Evolutionary conservation across 805 yeast genomes (phyloP), one percentile per base, ranked within the genome.

Genomic region (Metschnikowia lunata): DNA sequence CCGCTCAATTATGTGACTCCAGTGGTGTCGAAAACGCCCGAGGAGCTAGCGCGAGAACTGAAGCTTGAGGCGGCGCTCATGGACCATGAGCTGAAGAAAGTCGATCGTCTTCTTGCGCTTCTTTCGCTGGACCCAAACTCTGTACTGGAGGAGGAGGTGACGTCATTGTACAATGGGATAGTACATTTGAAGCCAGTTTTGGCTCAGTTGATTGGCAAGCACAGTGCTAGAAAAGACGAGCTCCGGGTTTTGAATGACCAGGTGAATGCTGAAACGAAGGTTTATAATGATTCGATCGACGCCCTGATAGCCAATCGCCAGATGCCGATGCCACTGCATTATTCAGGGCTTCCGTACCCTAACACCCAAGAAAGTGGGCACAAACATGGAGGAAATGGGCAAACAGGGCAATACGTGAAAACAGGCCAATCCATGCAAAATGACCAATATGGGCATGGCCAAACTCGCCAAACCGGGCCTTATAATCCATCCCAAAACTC

Each of bases 1-100:
- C 99, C 99, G 0, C 75, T 87, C 46, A 91, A 91, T 61, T 91
- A 93, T 59, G 98, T 93, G 1, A 77, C 87, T 0, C 89, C 89
- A 2, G 67, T 89, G 6, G 77, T 82, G 1, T 84, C 81, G 37
- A 82, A 84, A 30, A 72, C 87, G 0, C 72, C 78, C 2, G 74
- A 75, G 39, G 90, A 89, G 50, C 48, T 83, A 5, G 64, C 66
- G 7, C 63, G 67, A 26, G 85, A 83, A 54, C 52, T 58, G 28
- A 65, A 69, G 50, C 64, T 69, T 47, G 89, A 87, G 61, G 61
- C 67, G 28, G 58, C 69, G 48, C 62, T 90, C 37, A 69, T 85
- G 36, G 64, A 73, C 9, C 78, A 77, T 51, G 73, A 67, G 31
- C 60, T 59, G 60, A 58, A 71, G 33, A 83, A 85, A 44, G 78